Evolutionary conservation across 2,329 filamentous ascomycete genomes (phyloP), one percentile per base, ranked within the genome.

Genomic region (Aspergillus puulaauensis): DNA sequence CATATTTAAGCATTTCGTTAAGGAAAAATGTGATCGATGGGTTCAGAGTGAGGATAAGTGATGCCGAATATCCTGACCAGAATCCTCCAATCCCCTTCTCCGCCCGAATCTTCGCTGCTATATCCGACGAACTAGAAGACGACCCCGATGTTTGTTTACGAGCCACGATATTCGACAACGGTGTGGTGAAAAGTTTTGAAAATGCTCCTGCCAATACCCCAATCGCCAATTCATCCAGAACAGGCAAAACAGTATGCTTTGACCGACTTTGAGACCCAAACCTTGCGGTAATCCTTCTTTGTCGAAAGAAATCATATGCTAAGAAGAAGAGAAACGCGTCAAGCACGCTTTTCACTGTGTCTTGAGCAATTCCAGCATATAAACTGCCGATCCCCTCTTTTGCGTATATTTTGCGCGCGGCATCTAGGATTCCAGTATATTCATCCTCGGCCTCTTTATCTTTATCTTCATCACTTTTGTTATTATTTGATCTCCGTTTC

Each of bases 281-380:
- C 12, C 66, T 70, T 1, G 71, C 68, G 70, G 75, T 64, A 41
- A 84, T 76, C 43, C 83, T 74, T 21, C 69, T 66, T 52, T 77
- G 70, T 17, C 79, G 70, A 19, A 86, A 65, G 54, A 82, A 83
- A 3, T 78, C 90, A 75, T 96, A 96, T 58, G 90, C 88, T 17
- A 93, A 82, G 76, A 96, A 96, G 79, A 96, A 96, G 52, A 96
- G 80, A 70, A 95, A 93, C 56, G 88, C 90, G 76, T 95, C 91
- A 31, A 85, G 81, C 21, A 87, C 80, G 23, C 85, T 86, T 72
- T 90, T 91, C 66, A 78, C 80, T 11, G 88, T 84, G 68, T 90
- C 88, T 37, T 83, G 81, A 6, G 80, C 75, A 1, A 89, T 72
- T 24, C 88, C 88, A 23, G 79, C 82, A 69, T 90, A 96, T 63